These are phyloP conservation scores for Nakazawaea molendinolei DNA, from an alignment of 805 yeast genomes.

Conservation along the genomic window DNA sequence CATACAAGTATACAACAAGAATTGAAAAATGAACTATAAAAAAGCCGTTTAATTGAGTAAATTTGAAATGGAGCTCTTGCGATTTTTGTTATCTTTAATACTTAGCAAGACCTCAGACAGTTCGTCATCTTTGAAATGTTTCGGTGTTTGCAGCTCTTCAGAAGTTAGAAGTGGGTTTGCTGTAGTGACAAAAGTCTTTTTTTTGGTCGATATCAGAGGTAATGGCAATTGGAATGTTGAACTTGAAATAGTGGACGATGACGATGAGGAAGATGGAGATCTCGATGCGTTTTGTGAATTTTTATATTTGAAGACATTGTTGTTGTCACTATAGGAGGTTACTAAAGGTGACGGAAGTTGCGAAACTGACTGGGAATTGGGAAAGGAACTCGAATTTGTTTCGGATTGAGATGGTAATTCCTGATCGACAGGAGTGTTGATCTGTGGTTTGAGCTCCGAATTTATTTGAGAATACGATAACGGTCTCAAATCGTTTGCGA, in stretches of 20 bases:
- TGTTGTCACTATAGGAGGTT: no score
- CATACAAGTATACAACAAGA: no score
- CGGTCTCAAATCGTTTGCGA: conserved; percentile 25
- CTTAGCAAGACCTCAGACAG: conserved; percentile 6
- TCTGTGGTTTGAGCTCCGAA: conserved; percentile 1
- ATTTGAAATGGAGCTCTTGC: conserved; percentile 3
- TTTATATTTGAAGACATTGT: background rate
- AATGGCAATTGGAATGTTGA: conserved; percentile 12
- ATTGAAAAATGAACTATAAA: no score
- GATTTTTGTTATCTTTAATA: conserved; percentile 4
- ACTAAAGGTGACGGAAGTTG: no score
- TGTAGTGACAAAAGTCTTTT: background rate
- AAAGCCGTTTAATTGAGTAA: conserved; percentile 6
- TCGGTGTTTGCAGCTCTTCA: background rate
- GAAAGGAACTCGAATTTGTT: background rate
- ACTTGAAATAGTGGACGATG: conserved; percentile 4
- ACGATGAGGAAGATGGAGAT: background rate
- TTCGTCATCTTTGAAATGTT: conserved; percentile 2
- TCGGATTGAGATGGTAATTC: no score
- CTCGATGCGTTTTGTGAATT: background rate
- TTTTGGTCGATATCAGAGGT: conserved; percentile 11
- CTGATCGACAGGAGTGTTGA: background rate
- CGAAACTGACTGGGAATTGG: no score
- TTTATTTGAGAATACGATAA: conserved; percentile 13
- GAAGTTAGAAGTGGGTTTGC: background rate